These are phyloP conservation scores for Jamesozyma rosinii DNA, from an alignment of 805 yeast species.

Conservation along the genomic window DNA sequence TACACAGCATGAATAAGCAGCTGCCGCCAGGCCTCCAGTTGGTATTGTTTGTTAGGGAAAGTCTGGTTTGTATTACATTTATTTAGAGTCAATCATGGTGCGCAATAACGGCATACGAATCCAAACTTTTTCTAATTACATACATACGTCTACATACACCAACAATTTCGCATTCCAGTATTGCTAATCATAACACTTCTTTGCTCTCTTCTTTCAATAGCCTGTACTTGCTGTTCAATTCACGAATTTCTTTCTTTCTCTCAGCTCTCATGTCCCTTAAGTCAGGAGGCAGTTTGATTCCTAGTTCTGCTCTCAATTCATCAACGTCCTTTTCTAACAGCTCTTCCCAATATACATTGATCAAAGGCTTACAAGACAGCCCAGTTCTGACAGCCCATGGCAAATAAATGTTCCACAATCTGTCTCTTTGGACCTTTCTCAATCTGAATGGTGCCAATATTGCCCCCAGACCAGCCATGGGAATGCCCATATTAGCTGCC, in stretches of 20 bases:
- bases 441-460: conserved; percentile 79
- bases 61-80: too few relatives aligned
- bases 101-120: too few relatives aligned
- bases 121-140: too few relatives aligned
- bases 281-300: conserved; percentile 72
- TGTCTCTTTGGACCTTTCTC: conserved; percentile 48
- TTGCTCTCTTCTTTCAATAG: background rate
- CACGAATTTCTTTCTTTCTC: conserved; percentile 15
- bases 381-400: conserved; percentile 86
- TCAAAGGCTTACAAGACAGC: conserved; percentile 58
- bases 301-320: conserved; percentile 61
- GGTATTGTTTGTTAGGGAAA: too few relatives aligned
- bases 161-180: too few relatives aligned
- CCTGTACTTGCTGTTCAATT: conserved; percentile 23
- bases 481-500: conserved; percentile 83
- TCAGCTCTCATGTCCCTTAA: conserved; percentile 53
- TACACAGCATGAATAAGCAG: too few relatives aligned
- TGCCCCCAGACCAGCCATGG: conserved; percentile 92
- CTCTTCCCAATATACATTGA: conserved; percentile 90
- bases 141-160: too few relatives aligned
- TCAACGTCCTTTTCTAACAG: conserved; percentile 61
- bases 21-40: too few relatives aligned
- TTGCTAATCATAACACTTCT: too few relatives aligned
- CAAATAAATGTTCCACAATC: conserved; percentile 60
- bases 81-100: too few relatives aligned